Evolutionary conservation across 163 green algal genomes (phyloP).

Genomic region (Chloromonas sp.): DNA sequence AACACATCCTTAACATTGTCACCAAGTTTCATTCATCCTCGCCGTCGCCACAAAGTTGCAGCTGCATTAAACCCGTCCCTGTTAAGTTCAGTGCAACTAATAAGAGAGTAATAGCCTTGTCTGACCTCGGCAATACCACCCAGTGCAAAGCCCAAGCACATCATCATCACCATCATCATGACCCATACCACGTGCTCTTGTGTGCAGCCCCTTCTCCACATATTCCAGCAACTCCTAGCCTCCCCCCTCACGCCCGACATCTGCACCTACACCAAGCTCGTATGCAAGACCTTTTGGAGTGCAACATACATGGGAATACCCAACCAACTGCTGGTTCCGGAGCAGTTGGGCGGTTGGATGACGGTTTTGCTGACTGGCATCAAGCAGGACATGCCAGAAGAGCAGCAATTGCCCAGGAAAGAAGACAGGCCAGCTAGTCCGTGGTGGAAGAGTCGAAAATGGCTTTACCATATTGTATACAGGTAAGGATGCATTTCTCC

Average conservation of each 20-base stretch:
- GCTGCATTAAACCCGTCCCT: too few species aligned
- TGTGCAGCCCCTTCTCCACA: constrained; percentile 52
- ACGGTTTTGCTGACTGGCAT: constrained; percentile 64
- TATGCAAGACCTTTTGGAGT: constrained; percentile 83
- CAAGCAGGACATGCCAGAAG: constrained; percentile 57
- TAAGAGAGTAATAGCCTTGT: too few species aligned
- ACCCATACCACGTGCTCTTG: too few species aligned
- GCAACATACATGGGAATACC: constrained; percentile 90
- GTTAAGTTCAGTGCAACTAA: too few species aligned
- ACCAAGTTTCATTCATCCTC: too few species aligned
- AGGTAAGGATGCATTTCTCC: too few species aligned
- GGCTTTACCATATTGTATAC: constrained; percentile 85
- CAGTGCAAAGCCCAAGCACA: background rate
- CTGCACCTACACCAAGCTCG: constrained; percentile 45
- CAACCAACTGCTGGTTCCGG: constrained; percentile 52
- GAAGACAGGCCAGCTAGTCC: constrained; percentile 60
- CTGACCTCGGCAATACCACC: too few species aligned
- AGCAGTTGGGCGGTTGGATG: constrained; percentile 84
- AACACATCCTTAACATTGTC: too few species aligned
- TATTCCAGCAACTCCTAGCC: constrained; percentile 66
- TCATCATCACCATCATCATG: background rate
- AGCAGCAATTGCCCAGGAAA: background rate
- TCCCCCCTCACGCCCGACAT: constrained; percentile 22
- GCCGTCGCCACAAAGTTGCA: too few species aligned
- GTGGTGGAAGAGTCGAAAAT: constrained; percentile 98